A percentile compares a stretch with the other conserved stretches of the same genome.
These are phyloP conservation scores for Phytophthora lateralis DNA, from an alignment of 352 stramenopile species.

Conservation along the genomic window DNA sequence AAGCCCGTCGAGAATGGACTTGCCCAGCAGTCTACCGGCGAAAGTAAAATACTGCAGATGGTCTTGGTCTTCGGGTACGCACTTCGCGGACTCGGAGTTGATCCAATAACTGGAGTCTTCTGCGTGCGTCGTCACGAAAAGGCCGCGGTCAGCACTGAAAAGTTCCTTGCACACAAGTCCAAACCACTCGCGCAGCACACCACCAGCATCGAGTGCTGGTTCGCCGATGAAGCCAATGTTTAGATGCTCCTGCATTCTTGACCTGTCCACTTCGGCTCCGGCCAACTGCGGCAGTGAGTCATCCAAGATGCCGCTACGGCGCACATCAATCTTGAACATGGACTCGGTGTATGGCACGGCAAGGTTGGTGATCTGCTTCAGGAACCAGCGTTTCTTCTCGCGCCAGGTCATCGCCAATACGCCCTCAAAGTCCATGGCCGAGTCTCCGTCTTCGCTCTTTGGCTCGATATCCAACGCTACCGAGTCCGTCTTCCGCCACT, in stretches of 20 bases:
- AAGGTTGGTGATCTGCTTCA: slow-evolving; percentile 64
- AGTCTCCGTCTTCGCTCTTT: slow-evolving; percentile 30
- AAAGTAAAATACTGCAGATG: slow-evolving; percentile 96
- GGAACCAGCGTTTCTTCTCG: slow-evolving; percentile 80
- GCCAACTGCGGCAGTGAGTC: slow-evolving; percentile 67
- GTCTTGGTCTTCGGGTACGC: slow-evolving; percentile 41
- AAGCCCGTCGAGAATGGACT: slow-evolving; percentile 97
- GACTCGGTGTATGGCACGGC: slow-evolving; percentile 65
- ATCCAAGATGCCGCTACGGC: slow-evolving; percentile 58
- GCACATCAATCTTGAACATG: slow-evolving; percentile 66
- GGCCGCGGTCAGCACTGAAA: slow-evolving; percentile 68
- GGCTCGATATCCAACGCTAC: slow-evolving; percentile 53
- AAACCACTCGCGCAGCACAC: slow-evolving; percentile 86
- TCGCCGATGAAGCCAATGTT: slow-evolving; percentile 81
- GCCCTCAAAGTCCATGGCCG: slow-evolving; percentile 62
- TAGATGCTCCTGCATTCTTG: slow-evolving; percentile 61
- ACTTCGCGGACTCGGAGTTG: slow-evolving; percentile 58
- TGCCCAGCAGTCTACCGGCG: slow-evolving; percentile 95
- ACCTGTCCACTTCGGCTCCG: slow-evolving; percentile 28
- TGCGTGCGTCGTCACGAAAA: slow-evolving; percentile 77
- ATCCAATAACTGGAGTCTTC: slow-evolving; percentile 88
- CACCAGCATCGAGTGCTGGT: slow-evolving; percentile 75
- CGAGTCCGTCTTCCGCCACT: slow-evolving; percentile 58
- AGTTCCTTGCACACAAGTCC: slow-evolving; percentile 73
- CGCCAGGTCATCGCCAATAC: slow-evolving; percentile 71